Evolutionary conservation across 2,329 filamentous ascomycete genomes (phyloP).

Genomic region (Cryphonectria parasitica): DNA sequence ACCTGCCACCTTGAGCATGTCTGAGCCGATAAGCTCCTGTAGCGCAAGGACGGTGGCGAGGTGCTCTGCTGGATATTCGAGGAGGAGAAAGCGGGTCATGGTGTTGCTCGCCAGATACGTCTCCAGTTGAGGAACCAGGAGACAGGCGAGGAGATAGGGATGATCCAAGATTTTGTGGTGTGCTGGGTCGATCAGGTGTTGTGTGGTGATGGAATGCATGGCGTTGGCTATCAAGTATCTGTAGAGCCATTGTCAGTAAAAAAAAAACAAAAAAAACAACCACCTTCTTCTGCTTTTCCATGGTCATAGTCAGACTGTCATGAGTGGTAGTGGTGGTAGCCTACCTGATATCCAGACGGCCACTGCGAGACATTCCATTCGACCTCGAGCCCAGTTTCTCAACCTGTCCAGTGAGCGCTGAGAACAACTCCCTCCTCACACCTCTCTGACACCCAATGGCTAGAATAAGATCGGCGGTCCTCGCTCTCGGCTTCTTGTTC

Average conservation of each 20-base stretch:
- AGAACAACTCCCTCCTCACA: constrained; percentile 55
- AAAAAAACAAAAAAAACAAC: too few relatives aligned
- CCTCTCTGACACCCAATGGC: constrained; percentile 61
- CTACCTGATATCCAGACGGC: constrained; percentile 63
- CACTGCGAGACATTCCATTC: constrained; percentile 55
- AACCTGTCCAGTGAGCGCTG: constrained; percentile 53
- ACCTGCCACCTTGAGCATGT: constrained; percentile 62
- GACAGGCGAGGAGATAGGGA: constrained; percentile 57
- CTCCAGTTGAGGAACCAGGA: constrained; percentile 65
- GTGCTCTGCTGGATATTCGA: constrained; percentile 63
- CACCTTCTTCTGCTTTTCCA: too few relatives aligned
- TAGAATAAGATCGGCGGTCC: constrained; percentile 60
- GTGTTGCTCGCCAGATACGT: constrained; percentile 59
- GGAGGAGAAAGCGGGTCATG: constrained; percentile 58
- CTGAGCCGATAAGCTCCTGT: constrained; percentile 59
- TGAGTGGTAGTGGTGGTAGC: constrained; percentile 25
- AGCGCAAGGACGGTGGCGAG: constrained; percentile 60
- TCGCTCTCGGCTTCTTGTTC: constrained; percentile 37
- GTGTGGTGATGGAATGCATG: constrained; percentile 61
- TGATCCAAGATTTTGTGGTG: constrained; percentile 59
- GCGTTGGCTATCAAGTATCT: constrained; percentile 65
- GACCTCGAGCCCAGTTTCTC: constrained; percentile 59
- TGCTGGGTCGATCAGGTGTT: constrained; percentile 53
- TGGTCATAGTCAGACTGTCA: background rate
- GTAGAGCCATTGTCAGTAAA: background rate